A percentile compares a stretch with the other conserved stretches of the same genome.
Evolutionary conservation across 208 protist species (phyloP).

Genomic region (Vickermania ingenoplastis): DNA sequence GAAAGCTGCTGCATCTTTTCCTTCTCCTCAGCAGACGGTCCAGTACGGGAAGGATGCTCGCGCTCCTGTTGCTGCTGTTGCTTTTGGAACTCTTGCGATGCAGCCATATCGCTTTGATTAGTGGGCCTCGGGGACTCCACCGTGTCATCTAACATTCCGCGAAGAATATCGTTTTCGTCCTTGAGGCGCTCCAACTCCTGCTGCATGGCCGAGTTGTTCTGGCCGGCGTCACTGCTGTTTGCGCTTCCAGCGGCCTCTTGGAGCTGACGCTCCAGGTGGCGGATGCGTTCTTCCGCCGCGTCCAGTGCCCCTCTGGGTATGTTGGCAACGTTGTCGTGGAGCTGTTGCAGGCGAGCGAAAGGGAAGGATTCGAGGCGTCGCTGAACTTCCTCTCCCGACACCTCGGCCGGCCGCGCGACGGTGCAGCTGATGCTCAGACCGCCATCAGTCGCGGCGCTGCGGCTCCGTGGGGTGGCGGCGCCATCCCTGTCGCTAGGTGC

Average conservation of each 20-base stretch:
- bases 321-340: constrained; percentile 21
- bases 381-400: constrained; percentile 22
- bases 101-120: neutral
- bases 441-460: neutral
- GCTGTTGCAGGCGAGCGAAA: constrained; percentile 22
- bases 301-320: constrained; percentile 26
- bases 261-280: neutral
- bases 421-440: constrained; percentile 21
- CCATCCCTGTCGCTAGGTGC: neutral
- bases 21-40: neutral
- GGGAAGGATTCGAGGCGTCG: constrained; percentile 25
- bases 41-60: too few species aligned
- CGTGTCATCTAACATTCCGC: constrained; percentile 1
- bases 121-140: neutral
- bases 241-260: neutral
- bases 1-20: neutral
- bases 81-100: too few species aligned
- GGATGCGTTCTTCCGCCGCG: constrained; percentile 17
- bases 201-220: constrained; percentile 16
- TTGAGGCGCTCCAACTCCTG: constrained; percentile 17
- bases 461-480: neutral
- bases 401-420: constrained; percentile 24
- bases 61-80: too few species aligned
- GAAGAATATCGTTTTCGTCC: constrained; percentile 1
- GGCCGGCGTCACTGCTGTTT: too few species aligned